These are phyloP conservation scores for Arabidopsis arenosa DNA, from an alignment of 345 rosid species.

Conservation along the genomic window DNA sequence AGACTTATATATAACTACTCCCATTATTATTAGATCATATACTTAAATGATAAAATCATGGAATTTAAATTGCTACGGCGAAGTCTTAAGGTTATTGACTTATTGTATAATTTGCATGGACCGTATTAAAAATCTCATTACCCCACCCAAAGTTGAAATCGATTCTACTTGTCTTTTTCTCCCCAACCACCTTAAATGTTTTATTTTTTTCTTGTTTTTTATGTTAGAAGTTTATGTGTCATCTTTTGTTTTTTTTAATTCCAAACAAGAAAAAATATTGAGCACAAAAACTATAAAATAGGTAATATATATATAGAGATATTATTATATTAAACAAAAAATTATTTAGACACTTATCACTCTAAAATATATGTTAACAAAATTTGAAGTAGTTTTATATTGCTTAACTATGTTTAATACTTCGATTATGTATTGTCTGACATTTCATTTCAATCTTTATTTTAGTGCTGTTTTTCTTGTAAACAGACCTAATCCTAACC, in stretches of 20 bases:
- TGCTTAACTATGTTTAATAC: not conserved
- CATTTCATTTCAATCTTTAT: not conserved
- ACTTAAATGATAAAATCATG: not conserved
- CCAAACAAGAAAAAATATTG: not conserved
- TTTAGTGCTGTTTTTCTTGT: not conserved
- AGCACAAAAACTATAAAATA: not conserved
- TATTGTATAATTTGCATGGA: slow-evolving; percentile 19
- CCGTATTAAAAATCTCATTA: slow-evolving; percentile 11
- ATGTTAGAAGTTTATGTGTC: not conserved
- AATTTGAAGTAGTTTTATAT: not conserved
- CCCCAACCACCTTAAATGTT: slow-evolving; percentile 34
- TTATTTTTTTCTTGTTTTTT: not conserved
- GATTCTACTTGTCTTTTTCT: slow-evolving; percentile 24
- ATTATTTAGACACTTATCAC: not conserved
- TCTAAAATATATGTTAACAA: not conserved
- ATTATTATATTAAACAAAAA: not conserved
- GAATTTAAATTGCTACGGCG: slow-evolving; percentile 1
- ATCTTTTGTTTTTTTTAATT: not conserved
- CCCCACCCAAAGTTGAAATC: slow-evolving; percentile 31
- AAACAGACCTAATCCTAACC: not conserved
- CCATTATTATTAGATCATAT: not conserved
- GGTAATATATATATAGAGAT: not conserved
- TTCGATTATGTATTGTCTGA: not conserved
- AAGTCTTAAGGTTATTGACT: slow-evolving; percentile 6
- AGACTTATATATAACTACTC: slow-evolving; percentile 29